Conservation (phyloP, 2,329 filamentous ascomycete genomes). For the Calonectria montana region DNA sequence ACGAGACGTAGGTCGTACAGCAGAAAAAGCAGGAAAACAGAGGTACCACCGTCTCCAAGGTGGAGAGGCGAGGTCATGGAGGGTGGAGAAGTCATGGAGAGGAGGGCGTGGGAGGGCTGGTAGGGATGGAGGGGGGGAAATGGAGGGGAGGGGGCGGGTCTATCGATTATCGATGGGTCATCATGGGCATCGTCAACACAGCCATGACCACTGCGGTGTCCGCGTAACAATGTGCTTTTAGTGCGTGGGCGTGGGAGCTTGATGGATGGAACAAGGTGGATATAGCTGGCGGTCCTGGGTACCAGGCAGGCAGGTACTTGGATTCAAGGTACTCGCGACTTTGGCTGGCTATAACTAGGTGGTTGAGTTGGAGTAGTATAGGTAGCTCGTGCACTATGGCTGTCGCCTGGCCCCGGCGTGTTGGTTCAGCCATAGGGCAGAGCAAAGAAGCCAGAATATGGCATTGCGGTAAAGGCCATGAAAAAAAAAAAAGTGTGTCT, state of each 20-base stretch:
- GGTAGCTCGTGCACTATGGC: background rate
- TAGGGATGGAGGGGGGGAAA: background rate
- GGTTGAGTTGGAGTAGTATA: background rate
- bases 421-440: background rate
- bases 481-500: background rate
- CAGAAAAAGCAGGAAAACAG: background rate
- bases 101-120: conserved; percentile 6
- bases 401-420: background rate
- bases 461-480: background rate
- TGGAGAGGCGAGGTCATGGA: conserved; percentile 3
- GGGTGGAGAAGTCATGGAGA: conserved; percentile 10
- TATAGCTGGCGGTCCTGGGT: conserved; percentile 30
- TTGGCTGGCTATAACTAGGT: background rate
- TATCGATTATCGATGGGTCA: conserved; percentile 2
- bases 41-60: background rate
- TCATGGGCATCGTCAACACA: conserved; percentile 8
- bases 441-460: background rate
- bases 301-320: conserved; percentile 19
- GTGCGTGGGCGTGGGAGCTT: background rate
- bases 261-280: conserved; percentile 4
- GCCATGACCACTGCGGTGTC: conserved; percentile 6
- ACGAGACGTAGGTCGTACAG: background rate
- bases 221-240: conserved; percentile 5
- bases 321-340: background rate
- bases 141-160: conserved; percentile 9